These are phyloP conservation scores for Xerocomus minutiporus DNA, from an alignment of 1,284 basidiomycete species.

Conservation along the genomic window DNA sequence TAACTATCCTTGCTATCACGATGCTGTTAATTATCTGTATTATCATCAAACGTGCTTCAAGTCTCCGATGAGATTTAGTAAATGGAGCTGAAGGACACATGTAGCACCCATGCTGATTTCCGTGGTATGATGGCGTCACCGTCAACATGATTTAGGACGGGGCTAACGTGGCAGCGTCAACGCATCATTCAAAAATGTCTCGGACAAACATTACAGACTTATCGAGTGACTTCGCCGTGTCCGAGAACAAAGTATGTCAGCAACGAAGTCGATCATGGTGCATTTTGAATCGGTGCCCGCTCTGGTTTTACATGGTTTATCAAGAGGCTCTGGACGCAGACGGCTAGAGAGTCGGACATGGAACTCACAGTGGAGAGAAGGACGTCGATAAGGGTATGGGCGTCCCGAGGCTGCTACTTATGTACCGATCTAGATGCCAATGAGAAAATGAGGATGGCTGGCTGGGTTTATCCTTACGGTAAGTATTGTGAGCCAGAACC, in stretches of 20 bases:
- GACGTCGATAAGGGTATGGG: background rate
- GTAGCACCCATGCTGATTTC: background rate
- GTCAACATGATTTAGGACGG: background rate
- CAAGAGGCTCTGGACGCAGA: background rate
- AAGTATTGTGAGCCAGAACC: too few relatives aligned
- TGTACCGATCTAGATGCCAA: too few relatives aligned
- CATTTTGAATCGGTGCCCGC: background rate
- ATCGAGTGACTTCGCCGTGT: background rate
- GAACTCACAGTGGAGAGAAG: background rate
- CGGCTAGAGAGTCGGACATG: background rate
- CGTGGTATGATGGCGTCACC: background rate
- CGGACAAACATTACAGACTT: background rate
- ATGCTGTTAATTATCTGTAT: too few relatives aligned
- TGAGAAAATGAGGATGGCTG: too few relatives aligned
- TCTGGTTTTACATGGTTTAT: background rate
- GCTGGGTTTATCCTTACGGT: too few relatives aligned
- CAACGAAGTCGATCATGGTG: background rate
- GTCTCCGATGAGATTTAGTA: too few relatives aligned
- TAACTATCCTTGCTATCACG: too few relatives aligned
- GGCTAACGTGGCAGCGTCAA: too few relatives aligned
- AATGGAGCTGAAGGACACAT: background rate
- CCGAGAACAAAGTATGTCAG: background rate
- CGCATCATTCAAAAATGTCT: background rate
- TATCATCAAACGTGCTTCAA: too few relatives aligned
- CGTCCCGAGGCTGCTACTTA: too few relatives aligned